phyloP scores from a whole-genome alignment of 2,329 filamentous ascomycete species.

The Xylariaceae sp. region DNA sequence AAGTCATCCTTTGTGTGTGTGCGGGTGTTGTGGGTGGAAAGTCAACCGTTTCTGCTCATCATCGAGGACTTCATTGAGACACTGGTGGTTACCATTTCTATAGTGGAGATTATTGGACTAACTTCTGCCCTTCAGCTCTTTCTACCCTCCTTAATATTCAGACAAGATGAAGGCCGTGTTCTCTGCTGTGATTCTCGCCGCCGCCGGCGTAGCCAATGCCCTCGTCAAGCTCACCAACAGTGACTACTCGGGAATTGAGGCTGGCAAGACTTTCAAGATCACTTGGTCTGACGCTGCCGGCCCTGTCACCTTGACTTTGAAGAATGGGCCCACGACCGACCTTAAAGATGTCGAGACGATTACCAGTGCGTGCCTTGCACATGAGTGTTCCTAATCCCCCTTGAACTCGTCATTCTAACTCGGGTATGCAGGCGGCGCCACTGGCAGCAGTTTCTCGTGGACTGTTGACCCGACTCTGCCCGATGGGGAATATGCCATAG shows the following conservation, averaged over 20 bases:
- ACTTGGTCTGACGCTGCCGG: constrained; percentile 38
- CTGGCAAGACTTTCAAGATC: constrained; percentile 39
- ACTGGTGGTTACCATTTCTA: neutral
- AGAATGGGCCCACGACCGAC: constrained; percentile 33
- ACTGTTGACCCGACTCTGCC: constrained; percentile 32
- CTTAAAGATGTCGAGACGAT: constrained; percentile 33
- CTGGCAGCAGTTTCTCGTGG: constrained; percentile 36
- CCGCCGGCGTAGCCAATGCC: constrained; percentile 29
- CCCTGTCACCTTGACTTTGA: constrained; percentile 38
- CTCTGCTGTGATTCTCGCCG: constrained; percentile 27
- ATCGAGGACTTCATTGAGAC: neutral
- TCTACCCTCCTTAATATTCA: constrained; percentile 10
- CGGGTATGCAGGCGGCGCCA: constrained; percentile 28
- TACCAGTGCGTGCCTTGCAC: constrained; percentile 30
- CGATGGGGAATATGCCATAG: constrained; percentile 40
- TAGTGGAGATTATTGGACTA: neutral
- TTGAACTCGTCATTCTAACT: constrained; percentile 1
- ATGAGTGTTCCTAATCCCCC: neutral
- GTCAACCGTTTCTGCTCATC: neutral
- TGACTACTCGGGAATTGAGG: constrained; percentile 30
- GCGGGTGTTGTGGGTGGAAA: too few species aligned
- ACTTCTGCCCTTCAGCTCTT: constrained; percentile 7
- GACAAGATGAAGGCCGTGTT: constrained; percentile 32
- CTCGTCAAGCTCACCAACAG: constrained; percentile 32
- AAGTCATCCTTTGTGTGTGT: neutral